Conservation (phyloP, 345 rosid species). For the Garcia nutans region DNA sequence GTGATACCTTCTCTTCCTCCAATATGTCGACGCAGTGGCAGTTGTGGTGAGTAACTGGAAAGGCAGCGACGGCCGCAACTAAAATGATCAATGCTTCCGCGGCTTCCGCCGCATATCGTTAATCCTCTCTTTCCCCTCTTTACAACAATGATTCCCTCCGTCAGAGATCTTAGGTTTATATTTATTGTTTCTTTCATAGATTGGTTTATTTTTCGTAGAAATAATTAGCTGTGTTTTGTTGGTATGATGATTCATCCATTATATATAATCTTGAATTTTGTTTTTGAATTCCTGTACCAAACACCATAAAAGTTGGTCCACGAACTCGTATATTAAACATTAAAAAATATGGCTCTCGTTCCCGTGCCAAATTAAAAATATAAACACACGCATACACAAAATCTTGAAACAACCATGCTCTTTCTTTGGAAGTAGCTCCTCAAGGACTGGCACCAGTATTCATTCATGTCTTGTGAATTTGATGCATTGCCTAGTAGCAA, state of each 20-base stretch:
- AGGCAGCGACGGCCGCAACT: neutral
- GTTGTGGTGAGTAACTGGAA: slow-evolving; percentile 5
- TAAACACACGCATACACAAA: neutral
- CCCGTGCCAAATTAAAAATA: neutral
- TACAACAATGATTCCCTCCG: slow-evolving; percentile 43
- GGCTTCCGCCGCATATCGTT: slow-evolving; percentile 29
- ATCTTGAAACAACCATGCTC: neutral
- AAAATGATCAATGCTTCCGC: slow-evolving; percentile 64
- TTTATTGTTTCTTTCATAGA: neutral
- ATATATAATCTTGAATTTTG: neutral
- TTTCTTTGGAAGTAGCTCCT: neutral
- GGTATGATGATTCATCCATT: no score
- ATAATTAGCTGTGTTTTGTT: neutral
- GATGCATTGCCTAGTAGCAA: slow-evolving; percentile 8
- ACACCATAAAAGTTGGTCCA: no score
- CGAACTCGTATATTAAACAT: neutral
- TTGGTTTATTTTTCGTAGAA: neutral
- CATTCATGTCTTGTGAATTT: neutral
- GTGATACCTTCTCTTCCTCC: slow-evolving; percentile 5
- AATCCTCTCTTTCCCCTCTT: slow-evolving; percentile 48
- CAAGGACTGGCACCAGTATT: neutral
- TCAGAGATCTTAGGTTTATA: slow-evolving; percentile 53
- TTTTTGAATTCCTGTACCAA: no score
- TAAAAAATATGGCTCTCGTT: neutral
- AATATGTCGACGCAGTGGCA: neutral